phyloP scores from a whole-genome alignment of 1,284 basidiomycete genomes.

The Fistulina hepatica region DNA sequence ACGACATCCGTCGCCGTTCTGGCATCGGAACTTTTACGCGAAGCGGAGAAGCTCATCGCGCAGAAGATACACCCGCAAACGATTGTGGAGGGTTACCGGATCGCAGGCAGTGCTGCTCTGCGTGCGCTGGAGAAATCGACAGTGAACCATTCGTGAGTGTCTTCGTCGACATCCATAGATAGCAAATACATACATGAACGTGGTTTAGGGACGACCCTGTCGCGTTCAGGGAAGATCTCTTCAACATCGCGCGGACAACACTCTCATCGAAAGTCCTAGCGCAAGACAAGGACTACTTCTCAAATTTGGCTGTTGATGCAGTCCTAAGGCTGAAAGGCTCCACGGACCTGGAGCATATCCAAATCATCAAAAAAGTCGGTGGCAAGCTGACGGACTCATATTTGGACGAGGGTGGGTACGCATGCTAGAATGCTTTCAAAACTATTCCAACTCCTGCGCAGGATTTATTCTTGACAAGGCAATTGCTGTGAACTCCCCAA shows the following conservation, averaged over 20 bases:
- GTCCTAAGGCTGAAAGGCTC: constrained; percentile 94
- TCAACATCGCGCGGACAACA: constrained; percentile 96
- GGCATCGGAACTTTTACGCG: constrained; percentile 84
- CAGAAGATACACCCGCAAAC: constrained; percentile 97
- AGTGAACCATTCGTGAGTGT: constrained; percentile 71
- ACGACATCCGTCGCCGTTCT: constrained; percentile 93
- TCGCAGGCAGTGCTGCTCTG: constrained; percentile 83
- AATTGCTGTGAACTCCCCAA: constrained; percentile 92
- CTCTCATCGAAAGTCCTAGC: constrained; percentile 94
- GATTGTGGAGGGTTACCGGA: constrained; percentile 97
- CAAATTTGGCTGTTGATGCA: constrained; percentile 96
- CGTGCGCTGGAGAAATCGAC: constrained; percentile 76
- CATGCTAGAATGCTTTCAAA: not conserved
- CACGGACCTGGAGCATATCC: constrained; percentile 96
- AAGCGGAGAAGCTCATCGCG: constrained; percentile 92
- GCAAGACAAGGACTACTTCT: constrained; percentile 98
- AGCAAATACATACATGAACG: not conserved
- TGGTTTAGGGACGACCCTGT: constrained; percentile 51
- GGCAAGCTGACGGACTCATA: constrained; percentile 98
- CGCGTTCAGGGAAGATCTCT: constrained; percentile 80
- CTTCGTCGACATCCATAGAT: not conserved
- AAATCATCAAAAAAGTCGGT: constrained; percentile 99
- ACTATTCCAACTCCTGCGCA: constrained; percentile 19
- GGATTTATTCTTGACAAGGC: constrained; percentile 98
- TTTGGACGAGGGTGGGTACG: constrained; percentile 77